Base-by-base conservation (phyloP, 2,329 filamentous ascomycete species). In the Cylindrodendrum hubeiense region DNA sequence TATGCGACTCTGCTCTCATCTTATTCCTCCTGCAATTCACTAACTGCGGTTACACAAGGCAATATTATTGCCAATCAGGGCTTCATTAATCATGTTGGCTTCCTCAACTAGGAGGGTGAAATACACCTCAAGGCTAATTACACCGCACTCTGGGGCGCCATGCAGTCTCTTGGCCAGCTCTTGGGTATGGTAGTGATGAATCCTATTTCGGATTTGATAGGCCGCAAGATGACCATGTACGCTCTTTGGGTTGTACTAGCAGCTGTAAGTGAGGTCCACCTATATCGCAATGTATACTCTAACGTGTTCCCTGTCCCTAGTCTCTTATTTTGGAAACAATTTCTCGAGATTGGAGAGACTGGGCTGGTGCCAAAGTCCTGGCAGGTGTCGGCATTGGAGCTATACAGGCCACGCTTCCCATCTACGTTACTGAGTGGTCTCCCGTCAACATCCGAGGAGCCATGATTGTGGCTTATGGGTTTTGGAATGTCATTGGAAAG, bases 21-120 rank as follows among this genome's bases (percentile, higher is more conserved):
- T n/a, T 67, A 17, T 30, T 9, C n/a, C n/a, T n/a, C n/a, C n/a
- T n/a, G n/a, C n/a, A n/a, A n/a, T n/a, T n/a, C n/a, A n/a, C n/a
- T n/a, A n/a, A n/a, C n/a, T n/a, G n/a, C n/a, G n/a, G n/a, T n/a
- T n/a, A n/a, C n/a, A 33, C 60, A 60, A 21, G 65, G 65, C 10
- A 67, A 65, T 30, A 51, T 65, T 9, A 67, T 67, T 33, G 61
- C 61, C 50, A 67, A 67, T 26, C 39, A 60, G 13, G 65, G 65
- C 12, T 67, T 67, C n/a, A 67, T 67, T 39, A 39, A 57, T 3
- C 65, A 67, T 34, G 6, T 67, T 4, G 65, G 61, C 0, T 54
- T 65, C 24, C 24, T 34, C 4, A 65, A 65, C 4, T 21, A 1
- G 39, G 61, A n/a, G 65, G 65, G 1, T 22, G 55, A 5, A 43